Evolutionary conservation across 2,329 filamentous ascomycete species (phyloP).

Genomic region (Bimuria novae-zelandiae): DNA sequence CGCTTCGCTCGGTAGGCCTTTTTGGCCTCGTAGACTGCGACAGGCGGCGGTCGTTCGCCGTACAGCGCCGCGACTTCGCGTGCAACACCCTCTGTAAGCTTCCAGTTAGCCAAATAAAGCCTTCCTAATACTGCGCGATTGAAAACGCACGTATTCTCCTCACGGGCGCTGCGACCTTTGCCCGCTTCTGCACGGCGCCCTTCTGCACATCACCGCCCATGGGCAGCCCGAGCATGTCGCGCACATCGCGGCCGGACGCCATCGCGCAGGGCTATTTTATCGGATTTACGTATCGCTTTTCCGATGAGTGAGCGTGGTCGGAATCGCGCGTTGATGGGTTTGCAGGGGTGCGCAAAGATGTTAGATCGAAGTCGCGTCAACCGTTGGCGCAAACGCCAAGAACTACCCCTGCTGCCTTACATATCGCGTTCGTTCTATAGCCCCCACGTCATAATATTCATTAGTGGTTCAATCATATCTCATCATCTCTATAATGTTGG

Average conservation of each 20-base stretch:
- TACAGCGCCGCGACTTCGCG: conserved; percentile 48
- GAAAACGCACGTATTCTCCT: conserved; percentile 58
- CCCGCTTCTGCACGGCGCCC: conserved; percentile 70
- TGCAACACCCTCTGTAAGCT: conserved; percentile 43
- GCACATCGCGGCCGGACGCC: conserved; percentile 65
- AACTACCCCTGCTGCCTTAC: too few species aligned
- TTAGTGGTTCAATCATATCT: too few species aligned
- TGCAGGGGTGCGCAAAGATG: conserved; percentile 29
- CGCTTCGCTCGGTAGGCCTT: conserved; percentile 47
- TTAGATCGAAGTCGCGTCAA: conserved; percentile 21
- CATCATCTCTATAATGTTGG: too few species aligned
- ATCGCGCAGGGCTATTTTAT: conserved; percentile 33
- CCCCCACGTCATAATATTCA: too few species aligned
- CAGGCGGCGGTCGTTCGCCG: conserved; percentile 48
- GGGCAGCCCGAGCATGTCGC: conserved; percentile 84
- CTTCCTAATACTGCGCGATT: not conserved
- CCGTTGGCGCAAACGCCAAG: conserved; percentile 11
- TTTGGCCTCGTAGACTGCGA: conserved; percentile 47
- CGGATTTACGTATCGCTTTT: conserved; percentile 25
- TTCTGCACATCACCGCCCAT: conserved; percentile 53
- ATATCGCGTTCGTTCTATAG: too few species aligned
- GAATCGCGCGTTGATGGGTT: conserved; percentile 27
- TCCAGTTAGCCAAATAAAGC: conserved; percentile 21
- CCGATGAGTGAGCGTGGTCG: conserved; percentile 9
- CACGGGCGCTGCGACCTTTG: conserved; percentile 62